Conservation (phyloP, 2,329 filamentous ascomycete species). For the Fusarium udum region DNA sequence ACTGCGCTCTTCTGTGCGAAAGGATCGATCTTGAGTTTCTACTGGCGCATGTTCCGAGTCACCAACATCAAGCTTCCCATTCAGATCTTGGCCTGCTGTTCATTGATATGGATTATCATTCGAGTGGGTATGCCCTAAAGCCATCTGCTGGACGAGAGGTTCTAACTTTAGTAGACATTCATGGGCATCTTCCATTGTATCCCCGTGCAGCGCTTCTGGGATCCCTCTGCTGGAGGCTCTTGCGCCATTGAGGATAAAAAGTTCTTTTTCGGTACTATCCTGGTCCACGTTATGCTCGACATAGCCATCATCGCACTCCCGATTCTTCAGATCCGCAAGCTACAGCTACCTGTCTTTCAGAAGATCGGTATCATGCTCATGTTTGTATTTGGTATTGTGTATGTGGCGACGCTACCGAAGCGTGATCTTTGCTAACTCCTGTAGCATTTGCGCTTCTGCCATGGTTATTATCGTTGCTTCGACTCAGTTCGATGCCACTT, state of each 20-base stretch:
- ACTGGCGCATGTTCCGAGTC: slow-evolving; percentile 46
- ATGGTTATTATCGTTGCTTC: slow-evolving; percentile 36
- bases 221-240: neutral
- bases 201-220: slow-evolving; percentile 32
- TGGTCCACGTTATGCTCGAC: slow-evolving; percentile 46
- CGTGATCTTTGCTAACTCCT: neutral
- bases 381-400: slow-evolving; percentile 47
- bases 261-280: slow-evolving; percentile 48
- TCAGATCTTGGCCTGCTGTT: slow-evolving; percentile 35
- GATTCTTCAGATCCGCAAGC: slow-evolving; percentile 43
- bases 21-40: slow-evolving; percentile 43
- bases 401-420: neutral
- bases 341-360: slow-evolving; percentile 42
- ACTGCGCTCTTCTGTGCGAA: slow-evolving; percentile 43
- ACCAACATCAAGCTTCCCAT: slow-evolving; percentile 42
- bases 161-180: neutral
- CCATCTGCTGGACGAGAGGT: too few relatives aligned
- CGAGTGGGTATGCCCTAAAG: slow-evolving; percentile 14
- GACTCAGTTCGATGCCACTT: slow-evolving; percentile 18
- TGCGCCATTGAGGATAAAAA: slow-evolving; percentile 42
- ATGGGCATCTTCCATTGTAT: slow-evolving; percentile 35
- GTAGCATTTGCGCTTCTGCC: slow-evolving; percentile 32
- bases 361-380: slow-evolving; percentile 43
- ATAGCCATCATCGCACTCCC: slow-evolving; percentile 45
- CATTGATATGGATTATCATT: slow-evolving; percentile 44